Evolutionary conservation across 176 grass and related monocot genomes (phyloP).

Genomic region (Carex scoparia): DNA sequence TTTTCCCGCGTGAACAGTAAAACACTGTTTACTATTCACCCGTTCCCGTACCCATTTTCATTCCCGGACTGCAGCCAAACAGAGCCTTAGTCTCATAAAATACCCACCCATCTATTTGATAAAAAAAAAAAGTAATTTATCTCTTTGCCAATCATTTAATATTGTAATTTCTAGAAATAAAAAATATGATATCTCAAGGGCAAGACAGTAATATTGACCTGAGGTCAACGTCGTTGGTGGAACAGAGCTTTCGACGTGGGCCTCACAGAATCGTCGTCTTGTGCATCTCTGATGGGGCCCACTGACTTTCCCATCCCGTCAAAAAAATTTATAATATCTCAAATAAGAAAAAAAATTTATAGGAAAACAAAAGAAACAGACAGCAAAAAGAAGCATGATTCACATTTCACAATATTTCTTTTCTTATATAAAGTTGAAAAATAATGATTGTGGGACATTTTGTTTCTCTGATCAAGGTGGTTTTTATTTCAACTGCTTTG

Average conservation of each 20-base stretch:
- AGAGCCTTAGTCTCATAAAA: too few relatives aligned
- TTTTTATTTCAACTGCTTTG: too few relatives aligned
- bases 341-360: neutral
- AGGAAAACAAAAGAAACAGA: neutral
- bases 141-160: too few relatives aligned
- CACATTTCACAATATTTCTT: neutral
- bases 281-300: neutral
- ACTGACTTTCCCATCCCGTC: neutral
- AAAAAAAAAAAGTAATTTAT: too few relatives aligned
- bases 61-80: too few relatives aligned
- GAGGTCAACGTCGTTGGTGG: neutral
- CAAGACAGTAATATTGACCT: neutral
- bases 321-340: neutral
- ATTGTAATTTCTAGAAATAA: too few relatives aligned
- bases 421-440: neutral
- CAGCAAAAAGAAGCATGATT: neutral
- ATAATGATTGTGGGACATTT: neutral
- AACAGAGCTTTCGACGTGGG: constrained; percentile 13
- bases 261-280: neutral
- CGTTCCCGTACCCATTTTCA: too few relatives aligned
- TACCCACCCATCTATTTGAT: too few relatives aligned
- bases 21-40: too few relatives aligned
- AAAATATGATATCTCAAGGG: neutral
- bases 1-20: too few relatives aligned
- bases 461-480: neutral